Evolutionary conservation across 192 early-diverging fungal genomes (phyloP).

Genomic region (Thoreauomyces humboldtii): DNA sequence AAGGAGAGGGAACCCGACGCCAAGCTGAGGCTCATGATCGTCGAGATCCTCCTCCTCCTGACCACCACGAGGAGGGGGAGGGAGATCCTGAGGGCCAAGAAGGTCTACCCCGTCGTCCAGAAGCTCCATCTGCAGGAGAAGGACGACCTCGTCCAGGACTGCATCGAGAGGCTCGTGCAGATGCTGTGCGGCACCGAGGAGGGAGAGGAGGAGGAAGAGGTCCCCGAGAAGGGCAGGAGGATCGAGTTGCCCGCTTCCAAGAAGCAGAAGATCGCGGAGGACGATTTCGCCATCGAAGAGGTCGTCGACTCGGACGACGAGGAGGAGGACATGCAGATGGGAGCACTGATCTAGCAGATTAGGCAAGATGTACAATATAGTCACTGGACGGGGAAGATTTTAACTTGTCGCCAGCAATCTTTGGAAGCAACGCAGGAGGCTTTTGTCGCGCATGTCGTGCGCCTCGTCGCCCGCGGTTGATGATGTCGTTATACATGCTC

Average conservation of each 20-base stretch:
- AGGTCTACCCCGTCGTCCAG: conserved; percentile 84
- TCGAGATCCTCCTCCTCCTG: conserved; percentile 80
- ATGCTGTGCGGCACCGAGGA: conserved; percentile 62
- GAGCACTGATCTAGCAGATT: conserved; percentile 13
- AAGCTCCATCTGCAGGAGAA: conserved; percentile 76
- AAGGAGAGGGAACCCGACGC: conserved; percentile 85
- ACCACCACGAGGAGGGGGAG: conserved; percentile 74
- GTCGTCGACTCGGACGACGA: conserved; percentile 32
- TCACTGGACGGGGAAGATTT: too few relatives aligned
- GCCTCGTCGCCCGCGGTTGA: too few relatives aligned
- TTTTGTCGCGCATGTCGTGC: too few relatives aligned
- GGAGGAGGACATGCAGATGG: conserved; percentile 35
- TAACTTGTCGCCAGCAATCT: too few relatives aligned
- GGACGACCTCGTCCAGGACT: conserved; percentile 66
- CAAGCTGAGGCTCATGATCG: conserved; percentile 65
- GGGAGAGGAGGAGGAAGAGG: not conserved
- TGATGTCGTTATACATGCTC: too few relatives aligned
- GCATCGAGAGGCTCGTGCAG: conserved; percentile 77
- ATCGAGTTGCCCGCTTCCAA: not conserved
- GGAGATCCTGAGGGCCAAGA: conserved; percentile 72
- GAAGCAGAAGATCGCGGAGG: not conserved
- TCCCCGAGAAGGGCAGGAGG: too few relatives aligned
- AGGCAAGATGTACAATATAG: too few relatives aligned
- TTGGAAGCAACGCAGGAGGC: too few relatives aligned
- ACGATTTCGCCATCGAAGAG: conserved; percentile 30